Conservation (phyloP, 352 stramenopile genomes). For the Thalassiosira delicatula region DNA sequence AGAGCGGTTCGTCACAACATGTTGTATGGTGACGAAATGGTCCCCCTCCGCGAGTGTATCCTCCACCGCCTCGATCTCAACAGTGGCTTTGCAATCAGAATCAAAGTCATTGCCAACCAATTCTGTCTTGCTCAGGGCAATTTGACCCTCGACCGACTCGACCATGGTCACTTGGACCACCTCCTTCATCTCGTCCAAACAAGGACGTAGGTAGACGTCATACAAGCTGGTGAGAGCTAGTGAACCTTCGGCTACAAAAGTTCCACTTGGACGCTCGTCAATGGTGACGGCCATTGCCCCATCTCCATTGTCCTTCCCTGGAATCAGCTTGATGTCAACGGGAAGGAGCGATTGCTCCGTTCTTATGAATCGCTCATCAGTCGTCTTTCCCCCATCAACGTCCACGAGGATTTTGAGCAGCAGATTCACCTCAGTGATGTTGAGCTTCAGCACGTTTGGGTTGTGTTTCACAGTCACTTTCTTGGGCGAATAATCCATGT, state of each 20-base stretch:
- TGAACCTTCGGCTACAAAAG: slow-evolving; percentile 47
- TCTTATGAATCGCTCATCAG: slow-evolving; percentile 41
- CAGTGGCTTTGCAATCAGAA: slow-evolving; percentile 50
- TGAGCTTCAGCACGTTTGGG: slow-evolving; percentile 18
- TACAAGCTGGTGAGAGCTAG: slow-evolving; percentile 39
- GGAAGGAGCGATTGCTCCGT: slow-evolving; percentile 59
- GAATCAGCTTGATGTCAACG: slow-evolving; percentile 50
- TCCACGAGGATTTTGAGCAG: slow-evolving; percentile 49
- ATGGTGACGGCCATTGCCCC: slow-evolving; percentile 51
- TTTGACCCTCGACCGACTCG: slow-evolving; percentile 31
- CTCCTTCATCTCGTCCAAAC: slow-evolving; percentile 21
- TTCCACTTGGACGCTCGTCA: slow-evolving; percentile 24
- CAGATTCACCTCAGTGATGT: slow-evolving; percentile 59
- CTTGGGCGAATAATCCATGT: slow-evolving; percentile 30
- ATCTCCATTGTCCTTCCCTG: slow-evolving; percentile 29
- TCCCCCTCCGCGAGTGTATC: slow-evolving; percentile 49
- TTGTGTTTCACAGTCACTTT: slow-evolving; percentile 52
- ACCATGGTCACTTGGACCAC: slow-evolving; percentile 38
- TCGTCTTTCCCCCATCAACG: slow-evolving; percentile 34
- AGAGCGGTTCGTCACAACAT: slow-evolving; percentile 25
- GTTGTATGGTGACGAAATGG: slow-evolving; percentile 55
- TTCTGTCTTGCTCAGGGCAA: slow-evolving; percentile 20
- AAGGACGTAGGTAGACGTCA: slow-evolving; percentile 58
- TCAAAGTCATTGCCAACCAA: slow-evolving; percentile 38
- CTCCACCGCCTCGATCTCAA: slow-evolving; percentile 38